A percentile compares a stretch with the other conserved stretches of the same genome.
Evolutionary conservation across 495 filamentous ascomycete species (phyloP).

Genomic region (Podospora pseudopauciseta): DNA sequence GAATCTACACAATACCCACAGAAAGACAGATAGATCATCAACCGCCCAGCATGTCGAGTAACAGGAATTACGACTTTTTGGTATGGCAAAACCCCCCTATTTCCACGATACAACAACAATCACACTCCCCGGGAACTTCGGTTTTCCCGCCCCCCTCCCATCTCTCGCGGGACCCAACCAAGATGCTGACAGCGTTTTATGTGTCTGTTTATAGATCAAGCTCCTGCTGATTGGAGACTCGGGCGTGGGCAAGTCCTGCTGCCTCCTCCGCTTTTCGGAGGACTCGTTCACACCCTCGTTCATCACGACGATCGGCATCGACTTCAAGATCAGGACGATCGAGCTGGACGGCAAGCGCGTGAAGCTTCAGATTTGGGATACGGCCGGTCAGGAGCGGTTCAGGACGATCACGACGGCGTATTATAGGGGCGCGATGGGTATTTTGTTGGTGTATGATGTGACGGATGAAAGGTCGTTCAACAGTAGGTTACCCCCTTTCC

Average conservation of each 20-base stretch:
- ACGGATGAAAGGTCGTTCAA: slow-evolving; percentile 97
- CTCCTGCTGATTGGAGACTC: slow-evolving; percentile 97
- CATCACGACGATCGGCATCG: slow-evolving; percentile 99
- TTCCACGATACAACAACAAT: slow-evolving; percentile 1
- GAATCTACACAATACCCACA: not conserved
- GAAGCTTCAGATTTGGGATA: slow-evolving; percentile 99
- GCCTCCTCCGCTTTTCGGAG: slow-evolving; percentile 95
- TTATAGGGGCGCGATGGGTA: slow-evolving; percentile 97
- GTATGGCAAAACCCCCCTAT: slow-evolving; percentile 48
- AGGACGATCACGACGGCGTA: slow-evolving; percentile 98
- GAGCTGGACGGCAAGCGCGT: slow-evolving; percentile 97
- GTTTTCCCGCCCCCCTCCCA: not conserved
- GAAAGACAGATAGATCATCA: not conserved
- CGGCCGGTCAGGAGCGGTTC: slow-evolving; percentile 96
- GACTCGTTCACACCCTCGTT: slow-evolving; percentile 98
- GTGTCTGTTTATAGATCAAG: slow-evolving; percentile 70
- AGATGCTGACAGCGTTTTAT: not conserved
- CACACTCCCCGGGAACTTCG: not conserved
- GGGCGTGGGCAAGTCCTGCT: slow-evolving; percentile 97
- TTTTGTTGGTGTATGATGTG: slow-evolving; percentile 96
- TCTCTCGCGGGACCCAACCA: not conserved
- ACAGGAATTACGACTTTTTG: slow-evolving; percentile 97
- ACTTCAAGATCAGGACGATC: slow-evolving; percentile 99
- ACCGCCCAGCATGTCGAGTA: slow-evolving; percentile 73
- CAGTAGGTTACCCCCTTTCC: slow-evolving; percentile 58